Percentiles rank a stretch among this genome's conserved stretches.
Evolutionary conservation across 768 basidiomycete species (phyloP).

Genomic region (Lactifluus volemus): DNA sequence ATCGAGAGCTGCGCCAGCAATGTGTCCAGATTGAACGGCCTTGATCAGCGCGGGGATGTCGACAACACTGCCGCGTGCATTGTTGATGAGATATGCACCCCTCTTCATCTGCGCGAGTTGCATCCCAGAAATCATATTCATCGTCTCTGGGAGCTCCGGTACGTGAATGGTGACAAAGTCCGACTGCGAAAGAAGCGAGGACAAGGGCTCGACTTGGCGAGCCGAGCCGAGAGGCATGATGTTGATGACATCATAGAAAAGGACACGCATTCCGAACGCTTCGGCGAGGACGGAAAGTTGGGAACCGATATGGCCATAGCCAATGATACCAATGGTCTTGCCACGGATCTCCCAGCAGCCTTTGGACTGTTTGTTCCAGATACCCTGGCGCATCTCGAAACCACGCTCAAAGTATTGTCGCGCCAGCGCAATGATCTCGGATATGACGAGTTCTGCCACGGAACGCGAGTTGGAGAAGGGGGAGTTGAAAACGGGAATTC

Average conservation of each 20-base stretch:
- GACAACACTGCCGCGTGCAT: slow-evolving; percentile 91
- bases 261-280: slow-evolving; percentile 89
- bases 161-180: slow-evolving; percentile 97
- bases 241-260: slow-evolving; percentile 92
- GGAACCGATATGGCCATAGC: slow-evolving; percentile 97
- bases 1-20: slow-evolving; percentile 88
- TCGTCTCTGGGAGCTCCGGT: slow-evolving; percentile 93
- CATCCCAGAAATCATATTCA: slow-evolving; percentile 76
- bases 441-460: slow-evolving; percentile 94
- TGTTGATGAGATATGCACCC: slow-evolving; percentile 95
- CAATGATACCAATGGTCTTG: slow-evolving; percentile 95
- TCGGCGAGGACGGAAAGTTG: slow-evolving; percentile 97
- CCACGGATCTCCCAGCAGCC: slow-evolving; percentile 97
- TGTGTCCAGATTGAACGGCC: slow-evolving; percentile 74
- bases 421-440: slow-evolving; percentile 88
- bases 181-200: slow-evolving; percentile 61
- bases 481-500: slow-evolving; percentile 98
- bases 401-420: slow-evolving; percentile 88
- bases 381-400: slow-evolving; percentile 76
- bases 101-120: slow-evolving; percentile 89
- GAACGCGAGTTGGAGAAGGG: slow-evolving; percentile 99
- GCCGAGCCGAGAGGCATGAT: slow-evolving; percentile 97
- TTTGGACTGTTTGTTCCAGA: slow-evolving; percentile 99
- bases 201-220: slow-evolving; percentile 76
- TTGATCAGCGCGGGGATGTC: slow-evolving; percentile 87